Conservation (phyloP, 768 basidiomycete species). For the Mycena kentingensis region DNA sequence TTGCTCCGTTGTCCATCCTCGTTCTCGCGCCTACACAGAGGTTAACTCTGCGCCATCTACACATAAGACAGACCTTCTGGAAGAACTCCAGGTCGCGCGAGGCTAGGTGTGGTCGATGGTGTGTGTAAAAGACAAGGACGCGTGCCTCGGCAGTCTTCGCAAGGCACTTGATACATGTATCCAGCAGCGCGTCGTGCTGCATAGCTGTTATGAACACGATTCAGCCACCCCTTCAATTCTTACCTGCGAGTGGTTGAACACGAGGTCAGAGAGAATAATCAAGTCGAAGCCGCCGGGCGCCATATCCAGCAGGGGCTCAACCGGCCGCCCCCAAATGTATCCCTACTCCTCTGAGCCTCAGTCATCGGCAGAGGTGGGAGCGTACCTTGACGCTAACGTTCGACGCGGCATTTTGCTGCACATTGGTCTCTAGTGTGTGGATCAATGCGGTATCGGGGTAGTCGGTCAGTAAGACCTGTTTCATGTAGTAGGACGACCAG, state of each 20-base stretch:
- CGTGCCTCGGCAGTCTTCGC: constrained; percentile 30
- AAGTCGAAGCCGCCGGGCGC: constrained; percentile 61
- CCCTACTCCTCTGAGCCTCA: constrained; percentile 46
- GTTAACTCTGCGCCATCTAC: too few species aligned
- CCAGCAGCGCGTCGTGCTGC: constrained; percentile 81
- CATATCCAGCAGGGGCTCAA: constrained; percentile 44
- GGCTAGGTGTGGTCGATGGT: constrained; percentile 84
- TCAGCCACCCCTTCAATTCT: constrained; percentile 6
- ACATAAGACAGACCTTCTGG: too few species aligned
- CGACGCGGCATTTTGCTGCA: constrained; percentile 54
- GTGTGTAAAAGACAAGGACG: constrained; percentile 84
- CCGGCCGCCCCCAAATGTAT: constrained; percentile 78
- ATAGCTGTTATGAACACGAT: not conserved
- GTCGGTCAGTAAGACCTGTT: constrained; percentile 88
- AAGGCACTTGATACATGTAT: constrained; percentile 59
- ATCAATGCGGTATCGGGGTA: constrained; percentile 83
- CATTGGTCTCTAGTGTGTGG: constrained; percentile 74
- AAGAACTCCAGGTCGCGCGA: constrained; percentile 86
- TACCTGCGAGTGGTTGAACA: constrained; percentile 94
- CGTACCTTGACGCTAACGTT: constrained; percentile 34
- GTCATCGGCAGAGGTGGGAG: not conserved
- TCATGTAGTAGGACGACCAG: too few species aligned
- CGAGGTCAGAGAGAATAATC: constrained; percentile 87
- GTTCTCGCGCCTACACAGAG: constrained; percentile 54
- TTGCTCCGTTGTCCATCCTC: constrained; percentile 75